Conservation (phyloP, 192 early-diverging fungal species). For the Backusella liffmaniae region DNA sequence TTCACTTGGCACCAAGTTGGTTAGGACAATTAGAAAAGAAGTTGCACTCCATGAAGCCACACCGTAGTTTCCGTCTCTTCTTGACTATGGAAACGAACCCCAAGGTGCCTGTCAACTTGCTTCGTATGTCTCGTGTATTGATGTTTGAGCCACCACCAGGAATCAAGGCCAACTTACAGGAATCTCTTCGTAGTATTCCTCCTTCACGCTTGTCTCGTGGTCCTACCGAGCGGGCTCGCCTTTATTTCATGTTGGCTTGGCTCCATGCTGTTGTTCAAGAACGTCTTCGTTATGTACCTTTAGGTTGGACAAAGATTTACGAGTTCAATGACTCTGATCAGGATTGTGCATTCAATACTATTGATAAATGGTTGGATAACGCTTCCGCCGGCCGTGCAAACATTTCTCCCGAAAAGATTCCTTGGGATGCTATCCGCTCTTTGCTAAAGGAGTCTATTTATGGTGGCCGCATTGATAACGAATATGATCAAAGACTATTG, state of each 20-base stretch:
- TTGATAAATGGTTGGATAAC: slow-evolving; percentile 91
- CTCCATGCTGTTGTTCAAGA: slow-evolving; percentile 94
- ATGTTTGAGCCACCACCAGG: slow-evolving; percentile 97
- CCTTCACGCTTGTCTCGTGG: slow-evolving; percentile 52
- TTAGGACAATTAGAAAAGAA: slow-evolving; percentile 94
- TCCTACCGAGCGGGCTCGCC: slow-evolving; percentile 83
- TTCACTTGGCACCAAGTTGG: slow-evolving; percentile 95
- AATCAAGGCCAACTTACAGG: slow-evolving; percentile 88
- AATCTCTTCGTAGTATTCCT: slow-evolving; percentile 73
- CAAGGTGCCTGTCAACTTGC: slow-evolving; percentile 89
- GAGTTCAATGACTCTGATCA: slow-evolving; percentile 99
- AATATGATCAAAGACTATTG: slow-evolving; percentile 83
- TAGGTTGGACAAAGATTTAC: slow-evolving; percentile 97
- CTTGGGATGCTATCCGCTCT: slow-evolving; percentile 90
- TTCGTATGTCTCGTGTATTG: slow-evolving; percentile 86
- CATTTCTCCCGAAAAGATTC: slow-evolving; percentile 91
- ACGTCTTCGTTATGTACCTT: slow-evolving; percentile 93
- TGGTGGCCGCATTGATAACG: slow-evolving; percentile 95
- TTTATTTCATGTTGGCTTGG: slow-evolving; percentile 97
- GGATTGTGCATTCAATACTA: slow-evolving; percentile 83
- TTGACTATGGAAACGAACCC: slow-evolving; percentile 98
- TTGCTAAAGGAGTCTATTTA: slow-evolving; percentile 90
- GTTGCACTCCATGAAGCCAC: slow-evolving; percentile 81
- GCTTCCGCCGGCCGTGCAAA: slow-evolving; percentile 81
- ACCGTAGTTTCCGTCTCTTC: slow-evolving; percentile 90